phyloP scores from a whole-genome alignment of 306 rosid genomes.

The Quercus parvula region DNA sequence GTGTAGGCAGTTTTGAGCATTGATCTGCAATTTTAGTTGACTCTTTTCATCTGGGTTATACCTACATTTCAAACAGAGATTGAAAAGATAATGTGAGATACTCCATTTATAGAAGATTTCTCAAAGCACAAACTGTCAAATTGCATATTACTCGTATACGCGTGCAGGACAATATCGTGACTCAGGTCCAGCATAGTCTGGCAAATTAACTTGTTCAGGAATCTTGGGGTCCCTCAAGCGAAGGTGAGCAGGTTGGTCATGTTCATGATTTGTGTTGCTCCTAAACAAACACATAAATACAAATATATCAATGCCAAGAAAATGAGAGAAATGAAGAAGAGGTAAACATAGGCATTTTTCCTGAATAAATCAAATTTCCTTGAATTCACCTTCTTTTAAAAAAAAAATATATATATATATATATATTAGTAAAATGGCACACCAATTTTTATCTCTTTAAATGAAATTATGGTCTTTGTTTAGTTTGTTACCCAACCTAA shows the following conservation, averaged over 20 bases:
- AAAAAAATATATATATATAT: too few relatives aligned
- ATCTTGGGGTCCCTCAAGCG: constrained; percentile 66
- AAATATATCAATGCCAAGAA: constrained; percentile 18
- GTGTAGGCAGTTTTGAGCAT: constrained; percentile 92
- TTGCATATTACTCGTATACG: constrained; percentile 75
- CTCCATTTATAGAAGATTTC: not conserved
- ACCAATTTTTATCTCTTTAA: not conserved
- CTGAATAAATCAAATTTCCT: not conserved
- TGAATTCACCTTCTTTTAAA: not conserved
- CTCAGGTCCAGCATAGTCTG: constrained; percentile 75
- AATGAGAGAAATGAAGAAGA: constrained; percentile 15
- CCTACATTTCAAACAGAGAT: constrained; percentile 37
- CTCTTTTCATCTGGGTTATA: constrained; percentile 59
- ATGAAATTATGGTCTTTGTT: not conserved
- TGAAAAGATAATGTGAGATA: constrained; percentile 11
- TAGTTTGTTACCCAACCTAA: not conserved
- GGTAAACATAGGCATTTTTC: constrained; percentile 11
- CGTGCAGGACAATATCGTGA: constrained; percentile 94
- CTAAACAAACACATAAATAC: constrained; percentile 30
- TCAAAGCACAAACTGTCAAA: constrained; percentile 13
- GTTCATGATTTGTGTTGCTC: constrained; percentile 99
- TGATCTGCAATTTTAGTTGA: constrained; percentile 73
- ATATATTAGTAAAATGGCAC: not conserved
- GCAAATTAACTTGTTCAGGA: constrained; percentile 74
- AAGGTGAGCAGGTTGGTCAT: constrained; percentile 95